Conservation (phyloP, 805 yeast genomes). For the Kodamaea nitidulidarum region DNA sequence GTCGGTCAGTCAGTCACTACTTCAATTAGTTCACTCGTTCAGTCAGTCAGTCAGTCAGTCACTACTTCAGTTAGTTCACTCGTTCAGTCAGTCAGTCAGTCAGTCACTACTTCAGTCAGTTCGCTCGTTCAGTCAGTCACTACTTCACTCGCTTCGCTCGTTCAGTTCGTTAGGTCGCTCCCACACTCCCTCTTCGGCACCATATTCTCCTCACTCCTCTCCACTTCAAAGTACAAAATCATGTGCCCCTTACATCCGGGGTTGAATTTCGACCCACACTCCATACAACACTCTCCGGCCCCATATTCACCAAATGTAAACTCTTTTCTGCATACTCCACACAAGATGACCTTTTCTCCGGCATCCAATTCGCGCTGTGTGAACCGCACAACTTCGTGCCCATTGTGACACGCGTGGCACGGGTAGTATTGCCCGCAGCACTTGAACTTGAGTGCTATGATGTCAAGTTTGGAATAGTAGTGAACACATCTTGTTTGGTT, state of each 20-base stretch:
- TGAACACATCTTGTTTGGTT: conserved; percentile 34
- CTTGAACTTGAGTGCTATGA: conserved; percentile 37
- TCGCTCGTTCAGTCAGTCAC: too few relatives aligned
- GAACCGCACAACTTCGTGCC: conserved; percentile 17
- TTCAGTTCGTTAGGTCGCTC: too few relatives aligned
- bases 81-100: too few relatives aligned
- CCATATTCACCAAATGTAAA: conserved; percentile 28
- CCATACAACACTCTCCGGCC: conserved; percentile 17
- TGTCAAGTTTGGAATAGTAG: conserved; percentile 31
- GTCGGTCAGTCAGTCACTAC: too few relatives aligned
- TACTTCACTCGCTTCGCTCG: too few relatives aligned
- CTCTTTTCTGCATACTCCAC: conserved; percentile 33
- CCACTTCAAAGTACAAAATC: conserved; percentile 30
- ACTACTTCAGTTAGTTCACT: too few relatives aligned
- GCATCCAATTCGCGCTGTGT: conserved; percentile 3
- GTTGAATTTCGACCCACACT: conserved; percentile 30
- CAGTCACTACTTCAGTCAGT: too few relatives aligned
- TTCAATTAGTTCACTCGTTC: too few relatives aligned
- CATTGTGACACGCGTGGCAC: conserved; percentile 37
- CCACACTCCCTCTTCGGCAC: too few relatives aligned
- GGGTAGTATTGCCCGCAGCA: conserved; percentile 38
- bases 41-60: too few relatives aligned
- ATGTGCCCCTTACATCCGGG: conserved; percentile 38
- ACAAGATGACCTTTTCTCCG: conserved; percentile 24
- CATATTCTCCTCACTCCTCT: too few relatives aligned